Evolutionary conservation across 2,329 filamentous ascomycete species (phyloP), one percentile per base, ranked within the genome.

Genomic region (Aureobasidium sp.): DNA sequence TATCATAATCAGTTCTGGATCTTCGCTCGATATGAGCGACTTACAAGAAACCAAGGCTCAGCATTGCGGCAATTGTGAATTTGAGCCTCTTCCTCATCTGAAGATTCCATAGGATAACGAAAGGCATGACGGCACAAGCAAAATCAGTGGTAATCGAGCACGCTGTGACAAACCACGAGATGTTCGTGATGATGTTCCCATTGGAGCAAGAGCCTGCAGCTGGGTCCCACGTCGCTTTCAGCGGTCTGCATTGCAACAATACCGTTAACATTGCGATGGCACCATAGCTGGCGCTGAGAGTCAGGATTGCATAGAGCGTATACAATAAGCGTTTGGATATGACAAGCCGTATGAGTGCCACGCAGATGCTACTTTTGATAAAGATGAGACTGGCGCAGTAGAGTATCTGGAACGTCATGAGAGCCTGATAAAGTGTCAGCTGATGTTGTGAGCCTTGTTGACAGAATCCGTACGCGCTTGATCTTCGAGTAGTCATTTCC

Each of bases 291-390:
- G 69, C 4, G 50, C 56, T 29, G 51, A 69, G 27, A 43, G 20
- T 33, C 61, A 70, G 53, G 55, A 68, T 55, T 50, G 69, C 50
- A 66, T 67, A 61, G 33, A 68, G 54, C 18, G 63, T 47, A 1
- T 31, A n/a, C n/a, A 58, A 25, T 10, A 64, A 58, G 47, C 73
- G 61, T 47, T 71, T 76, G 56, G 77, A 74, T 38, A 82, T 72
- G 1, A 82, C 81, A 25, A 87, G 77, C 58, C 84, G 81, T 25
- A 86, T 80, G 53, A 87, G 80, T 59, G 85, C 83, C 29, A 84
- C 73, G 18, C 77, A 82, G 50, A 87, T 82, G 1, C 84, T 82
- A 29, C 83, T 76, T 66, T 84, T 85, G 62, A 83, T 77, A 18
- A 81, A 73, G 58, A 80, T 77, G 36, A 78, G 82, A 15, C 79